Evolutionary conservation across 2,329 filamentous ascomycete species (phyloP).

Genomic region (Daldinia eschscholtzii): DNA sequence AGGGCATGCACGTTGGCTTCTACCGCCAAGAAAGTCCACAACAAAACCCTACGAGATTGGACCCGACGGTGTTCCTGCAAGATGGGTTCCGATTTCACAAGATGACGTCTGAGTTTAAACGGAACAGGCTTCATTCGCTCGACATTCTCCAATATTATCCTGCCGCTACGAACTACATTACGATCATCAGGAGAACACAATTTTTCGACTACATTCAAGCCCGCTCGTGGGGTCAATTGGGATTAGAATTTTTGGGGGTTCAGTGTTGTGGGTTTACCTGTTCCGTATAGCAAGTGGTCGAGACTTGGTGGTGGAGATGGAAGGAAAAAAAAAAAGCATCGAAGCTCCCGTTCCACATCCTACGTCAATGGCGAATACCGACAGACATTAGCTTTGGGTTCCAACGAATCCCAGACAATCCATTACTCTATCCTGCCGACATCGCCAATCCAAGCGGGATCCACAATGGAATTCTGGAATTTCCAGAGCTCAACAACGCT

Average conservation of each 20-base stretch:
- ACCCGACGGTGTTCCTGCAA: slow-evolving; percentile 68
- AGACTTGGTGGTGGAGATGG: slow-evolving; percentile 10
- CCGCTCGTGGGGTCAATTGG: slow-evolving; percentile 11
- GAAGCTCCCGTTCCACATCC: slow-evolving; percentile 21
- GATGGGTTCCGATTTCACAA: slow-evolving; percentile 64
- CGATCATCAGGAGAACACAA: slow-evolving; percentile 17
- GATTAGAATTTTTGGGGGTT: slow-evolving; percentile 20
- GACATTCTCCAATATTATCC: neutral
- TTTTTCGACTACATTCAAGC: slow-evolving; percentile 18
- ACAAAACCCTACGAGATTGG: slow-evolving; percentile 68
- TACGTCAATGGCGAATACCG: slow-evolving; percentile 35
- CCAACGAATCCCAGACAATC: slow-evolving; percentile 30
- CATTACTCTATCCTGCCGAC: slow-evolving; percentile 40
- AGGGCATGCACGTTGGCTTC: slow-evolving; percentile 75
- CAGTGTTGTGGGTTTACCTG: slow-evolving; percentile 22
- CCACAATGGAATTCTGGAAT: slow-evolving; percentile 38
- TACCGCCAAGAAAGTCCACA: slow-evolving; percentile 72
- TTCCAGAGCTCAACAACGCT: slow-evolving; percentile 21
- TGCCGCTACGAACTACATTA: neutral
- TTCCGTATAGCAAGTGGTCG: slow-evolving; percentile 9
- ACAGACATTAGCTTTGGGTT: slow-evolving; percentile 8
- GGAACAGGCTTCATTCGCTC: neutral
- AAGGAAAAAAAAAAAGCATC: neutral
- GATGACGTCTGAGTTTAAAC: slow-evolving; percentile 33
- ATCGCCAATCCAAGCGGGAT: slow-evolving; percentile 34